phyloP scores from a whole-genome alignment of 2,329 filamentous ascomycete species.

The Nothopassalora personata region DNA sequence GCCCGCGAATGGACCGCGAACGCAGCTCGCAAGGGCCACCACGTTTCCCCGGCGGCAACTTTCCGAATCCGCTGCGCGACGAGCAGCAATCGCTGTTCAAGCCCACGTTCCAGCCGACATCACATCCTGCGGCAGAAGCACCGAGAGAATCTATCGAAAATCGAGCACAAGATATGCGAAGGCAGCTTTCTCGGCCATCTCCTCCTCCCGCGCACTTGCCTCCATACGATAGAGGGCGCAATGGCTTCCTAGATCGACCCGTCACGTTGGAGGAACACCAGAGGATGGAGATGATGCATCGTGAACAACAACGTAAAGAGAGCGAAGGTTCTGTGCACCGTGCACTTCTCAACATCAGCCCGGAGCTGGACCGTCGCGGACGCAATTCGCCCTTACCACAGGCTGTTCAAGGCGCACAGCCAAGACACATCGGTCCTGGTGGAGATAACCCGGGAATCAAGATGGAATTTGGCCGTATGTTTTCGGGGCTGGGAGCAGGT shows the following conservation, averaged over 20 bases:
- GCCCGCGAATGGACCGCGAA: slow-evolving; percentile 28
- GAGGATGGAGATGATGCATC: slow-evolving; percentile 47
- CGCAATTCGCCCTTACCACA: slow-evolving; percentile 85
- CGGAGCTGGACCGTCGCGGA: slow-evolving; percentile 73
- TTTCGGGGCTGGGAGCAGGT: slow-evolving; percentile 80
- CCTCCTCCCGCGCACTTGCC: slow-evolving; percentile 22
- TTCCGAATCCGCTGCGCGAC: slow-evolving; percentile 27
- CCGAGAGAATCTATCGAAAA: slow-evolving; percentile 30
- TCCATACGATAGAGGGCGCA: slow-evolving; percentile 19
- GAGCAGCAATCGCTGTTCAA: slow-evolving; percentile 29
- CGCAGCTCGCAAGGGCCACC: slow-evolving; percentile 15
- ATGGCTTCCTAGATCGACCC: slow-evolving; percentile 35
- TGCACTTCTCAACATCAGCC: slow-evolving; percentile 64
- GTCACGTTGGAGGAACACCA: slow-evolving; percentile 33
- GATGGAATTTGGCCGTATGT: slow-evolving; percentile 91
- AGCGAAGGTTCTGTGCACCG: slow-evolving; percentile 43
- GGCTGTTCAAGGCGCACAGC: slow-evolving; percentile 86
- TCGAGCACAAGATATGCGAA: slow-evolving; percentile 23
- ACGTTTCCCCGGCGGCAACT: slow-evolving; percentile 22
- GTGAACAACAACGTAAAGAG: slow-evolving; percentile 40
- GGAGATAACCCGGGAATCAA: slow-evolving; percentile 80
- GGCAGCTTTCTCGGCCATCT: slow-evolving; percentile 26
- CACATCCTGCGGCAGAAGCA: slow-evolving; percentile 22
- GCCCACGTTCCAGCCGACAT: slow-evolving; percentile 23
- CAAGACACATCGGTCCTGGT: slow-evolving; percentile 69